Evolutionary conservation across 495 filamentous ascomycete species (phyloP), one percentile per base, ranked within the genome.

Genomic region (Pyrenopolyporus hunteri): DNA sequence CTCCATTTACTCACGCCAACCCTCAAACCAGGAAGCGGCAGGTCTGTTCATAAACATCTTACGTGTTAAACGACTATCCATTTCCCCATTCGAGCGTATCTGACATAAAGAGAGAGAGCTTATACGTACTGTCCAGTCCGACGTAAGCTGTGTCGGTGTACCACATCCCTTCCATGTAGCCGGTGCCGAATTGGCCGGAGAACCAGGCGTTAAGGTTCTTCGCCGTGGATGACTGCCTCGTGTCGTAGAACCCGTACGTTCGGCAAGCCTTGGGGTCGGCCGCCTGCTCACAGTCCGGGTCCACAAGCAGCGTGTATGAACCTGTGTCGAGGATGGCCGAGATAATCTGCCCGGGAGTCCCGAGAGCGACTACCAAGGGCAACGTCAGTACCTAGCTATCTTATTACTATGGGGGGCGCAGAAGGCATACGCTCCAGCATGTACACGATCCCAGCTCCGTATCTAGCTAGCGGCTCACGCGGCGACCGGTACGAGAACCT

Each of bases 281-380:
- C 13, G 76, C 73, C n/a, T 67, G 67, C 29, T 52, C 66, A 59
- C 76, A 79, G 28, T 67, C 60, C 5, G 76, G 76, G 25, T 79
- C 74, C 3, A 80, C 73, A 68, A 78, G 78, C 22, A 77, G 68
- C 57, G 78, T 74, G 49, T 74, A 79, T 3, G 77, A 79, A 2
- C 78, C 78, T 7, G 78, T 80, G 36, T 80, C 78, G 45, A 80
- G 65, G 19, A 75, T 75, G 5, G 78, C 70, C 13, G 70, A 73
- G 33, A 80, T 61, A 10, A 45, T 66, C 55, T 80, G 78, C 3
- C 71, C 64, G 4, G 76, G 77, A 0, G 75, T 77, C 10, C 78
- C 78, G 43, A 80, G 72, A 13, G 73, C 69, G 45, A 79, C 76
- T 78, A 33, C 33, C 28, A 46, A 63, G 13, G 10, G 35, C 9